Conservation (phyloP, 768 basidiomycete species). For the Xerocomellus amylosporus region DNA sequence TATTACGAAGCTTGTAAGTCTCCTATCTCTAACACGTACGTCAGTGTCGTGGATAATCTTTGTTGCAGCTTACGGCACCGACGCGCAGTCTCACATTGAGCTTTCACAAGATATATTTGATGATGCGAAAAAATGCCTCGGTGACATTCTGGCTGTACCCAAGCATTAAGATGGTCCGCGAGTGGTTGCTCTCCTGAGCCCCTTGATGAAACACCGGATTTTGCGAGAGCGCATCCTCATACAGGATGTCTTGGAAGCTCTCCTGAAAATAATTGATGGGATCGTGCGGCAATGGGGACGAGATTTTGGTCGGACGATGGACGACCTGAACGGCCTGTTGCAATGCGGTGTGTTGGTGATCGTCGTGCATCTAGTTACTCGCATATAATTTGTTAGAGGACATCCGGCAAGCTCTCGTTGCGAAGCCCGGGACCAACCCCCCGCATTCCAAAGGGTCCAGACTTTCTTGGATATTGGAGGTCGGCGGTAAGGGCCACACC, state of each 20-base stretch:
- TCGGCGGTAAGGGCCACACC: constrained; percentile 8
- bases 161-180: constrained; percentile 19
- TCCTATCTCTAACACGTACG: too few species aligned
- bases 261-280: constrained; percentile 15
- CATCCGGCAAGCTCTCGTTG: constrained; percentile 2
- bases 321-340: constrained; percentile 18
- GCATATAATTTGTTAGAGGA: constrained; percentile 7
- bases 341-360: constrained; percentile 15
- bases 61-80: constrained; percentile 7
- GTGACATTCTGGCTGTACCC: constrained; percentile 6
- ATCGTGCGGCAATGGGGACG: neutral
- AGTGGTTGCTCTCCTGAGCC: constrained; percentile 23
- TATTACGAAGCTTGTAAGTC: constrained; percentile 22
- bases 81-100: neutral
- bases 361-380: neutral
- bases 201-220: constrained; percentile 16
- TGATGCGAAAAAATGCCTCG: constrained; percentile 15
- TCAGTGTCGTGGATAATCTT: neutral
- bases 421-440: constrained; percentile 1
- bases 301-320: constrained; percentile 22
- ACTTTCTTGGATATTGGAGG: constrained; percentile 15
- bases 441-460: neutral
- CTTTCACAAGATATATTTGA: constrained; percentile 2
- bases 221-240: constrained; percentile 17
- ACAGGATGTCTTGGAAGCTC: constrained; percentile 4